phyloP scores from a whole-genome alignment of 164 flowering plant species.

The Vitis rotundifolia region DNA sequence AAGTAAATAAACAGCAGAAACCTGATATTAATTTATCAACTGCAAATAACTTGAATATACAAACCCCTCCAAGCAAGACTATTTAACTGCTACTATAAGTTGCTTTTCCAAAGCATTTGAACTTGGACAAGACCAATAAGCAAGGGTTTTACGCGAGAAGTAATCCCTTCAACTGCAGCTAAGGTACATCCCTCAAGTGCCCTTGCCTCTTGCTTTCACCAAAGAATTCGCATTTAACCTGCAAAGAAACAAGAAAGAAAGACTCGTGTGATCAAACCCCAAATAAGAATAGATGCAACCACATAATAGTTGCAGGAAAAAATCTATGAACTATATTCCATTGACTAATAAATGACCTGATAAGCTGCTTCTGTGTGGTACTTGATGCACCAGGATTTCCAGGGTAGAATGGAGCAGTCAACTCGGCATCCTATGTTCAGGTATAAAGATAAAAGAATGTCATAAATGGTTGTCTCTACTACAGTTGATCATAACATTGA shows the following conservation, averaged over 20 bases:
- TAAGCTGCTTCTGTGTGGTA: constrained; percentile 47
- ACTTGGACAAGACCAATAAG: too few relatives aligned
- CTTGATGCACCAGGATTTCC: constrained; percentile 24
- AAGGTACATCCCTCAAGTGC: constrained; percentile 23
- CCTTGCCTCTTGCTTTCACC: constrained; percentile 41
- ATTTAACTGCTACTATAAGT: too few relatives aligned
- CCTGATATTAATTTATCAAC: too few relatives aligned
- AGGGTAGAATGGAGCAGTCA: constrained; percentile 27
- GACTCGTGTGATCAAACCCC: background rate
- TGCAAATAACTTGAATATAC: too few relatives aligned
- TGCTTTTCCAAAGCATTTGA: too few relatives aligned
- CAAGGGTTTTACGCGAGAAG: too few relatives aligned
- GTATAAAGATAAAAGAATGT: too few relatives aligned
- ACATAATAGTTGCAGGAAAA: background rate
- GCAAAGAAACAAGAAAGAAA: background rate
- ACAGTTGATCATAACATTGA: too few relatives aligned
- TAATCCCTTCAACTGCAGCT: too few relatives aligned
- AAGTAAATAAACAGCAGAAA: too few relatives aligned
- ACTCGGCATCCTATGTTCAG: constrained; percentile 47
- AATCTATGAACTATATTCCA: background rate
- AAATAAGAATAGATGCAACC: background rate
- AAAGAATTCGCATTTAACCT: constrained; percentile 61
- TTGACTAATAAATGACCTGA: constrained; percentile 33
- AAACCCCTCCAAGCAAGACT: too few relatives aligned
- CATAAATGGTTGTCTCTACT: too few relatives aligned